Evolutionary conservation across 768 basidiomycete genomes (phyloP), one percentile per base, ranked within the genome.

Genomic region (Lactifluus subvellereus): DNA sequence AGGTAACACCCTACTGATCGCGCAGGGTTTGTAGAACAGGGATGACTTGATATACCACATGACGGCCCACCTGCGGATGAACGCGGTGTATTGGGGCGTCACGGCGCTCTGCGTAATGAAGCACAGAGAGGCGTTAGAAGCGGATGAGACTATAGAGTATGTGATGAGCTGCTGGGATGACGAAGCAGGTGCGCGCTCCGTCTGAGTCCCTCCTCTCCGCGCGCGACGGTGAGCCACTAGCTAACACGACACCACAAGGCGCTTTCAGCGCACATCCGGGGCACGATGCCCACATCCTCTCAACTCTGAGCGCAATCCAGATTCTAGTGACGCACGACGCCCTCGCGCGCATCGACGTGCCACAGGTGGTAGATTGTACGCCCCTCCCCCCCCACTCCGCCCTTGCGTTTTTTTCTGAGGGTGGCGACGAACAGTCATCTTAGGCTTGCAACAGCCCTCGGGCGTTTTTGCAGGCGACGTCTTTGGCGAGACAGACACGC

Each of bases 11-110:
- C 2, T 27, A 27, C 27, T 27, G 27, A 27, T 1, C 27, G 27
- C 27, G 27, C 27, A 27, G 27, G 35, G 35, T 8, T 37, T 10
- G n/a, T 69, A 89, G 90, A 87, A 78, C 74, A 87, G 88, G 62
- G 85, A 92, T 77, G 92, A 94, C 67, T 80, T 97, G n/a, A 79
- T 82, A 2, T 96, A 96, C 75, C 92, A 96, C 72, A 79, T 96
- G 20, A 95, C 95, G 0, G 80, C 94, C 11, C 97, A 99, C 74
- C 82, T 98, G 6, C 89, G 96, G 6, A 78, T 99, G 74, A 98
- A 98, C 73, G 96, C 94, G 22, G 22, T 22, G 27, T 27, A 27
- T 27, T 27, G 27, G 27, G 27, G 27, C 3, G 27, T 27, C 27
- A 27, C 2, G 27, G 27, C 27, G 27, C 27, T 27, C 27, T 27